Conservation (phyloP, 257 asterid species). For the Gynochthodes officinalis region DNA sequence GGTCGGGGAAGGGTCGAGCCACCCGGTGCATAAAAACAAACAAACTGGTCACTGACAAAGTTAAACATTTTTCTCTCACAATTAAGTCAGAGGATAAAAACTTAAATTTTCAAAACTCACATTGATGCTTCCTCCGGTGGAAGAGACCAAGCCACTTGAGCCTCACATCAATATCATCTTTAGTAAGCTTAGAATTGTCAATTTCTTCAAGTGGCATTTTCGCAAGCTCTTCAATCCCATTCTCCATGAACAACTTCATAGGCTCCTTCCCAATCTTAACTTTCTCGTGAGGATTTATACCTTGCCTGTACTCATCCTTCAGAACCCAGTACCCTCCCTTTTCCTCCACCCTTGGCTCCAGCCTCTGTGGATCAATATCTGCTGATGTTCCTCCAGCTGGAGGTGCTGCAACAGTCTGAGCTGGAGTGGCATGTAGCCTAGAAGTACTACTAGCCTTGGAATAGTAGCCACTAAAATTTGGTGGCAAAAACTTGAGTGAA, state of each 20-base stretch:
- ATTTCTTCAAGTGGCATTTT: slow-evolving; percentile 66
- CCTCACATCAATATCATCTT: slow-evolving; percentile 84
- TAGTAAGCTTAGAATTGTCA: slow-evolving; percentile 61
- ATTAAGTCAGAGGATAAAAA: no score
- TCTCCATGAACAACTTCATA: slow-evolving; percentile 81
- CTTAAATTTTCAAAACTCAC: slow-evolving; percentile 35
- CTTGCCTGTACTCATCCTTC: slow-evolving; percentile 75
- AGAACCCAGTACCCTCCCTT: slow-evolving; percentile 69
- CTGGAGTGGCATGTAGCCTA: slow-evolving; percentile 55
- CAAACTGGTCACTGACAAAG: neutral
- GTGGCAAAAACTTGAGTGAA: slow-evolving; percentile 50
- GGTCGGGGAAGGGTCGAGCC: no score
- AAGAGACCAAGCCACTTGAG: slow-evolving; percentile 98
- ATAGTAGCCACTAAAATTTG: slow-evolving; percentile 22
- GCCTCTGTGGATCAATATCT: slow-evolving; percentile 41
- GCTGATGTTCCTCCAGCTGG: slow-evolving; percentile 23
- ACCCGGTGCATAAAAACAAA: no score
- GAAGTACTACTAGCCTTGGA: slow-evolving; percentile 18
- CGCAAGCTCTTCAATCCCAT: slow-evolving; percentile 66
- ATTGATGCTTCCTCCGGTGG: slow-evolving; percentile 86
- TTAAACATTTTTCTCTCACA: no score
- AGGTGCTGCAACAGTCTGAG: slow-evolving; percentile 51
- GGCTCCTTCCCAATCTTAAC: slow-evolving; percentile 86
- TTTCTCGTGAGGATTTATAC: slow-evolving; percentile 85
- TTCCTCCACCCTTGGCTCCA: slow-evolving; percentile 79